Evolutionary conservation across 176 grass and related monocot genomes (phyloP).

Genomic region (Carex pumila): DNA sequence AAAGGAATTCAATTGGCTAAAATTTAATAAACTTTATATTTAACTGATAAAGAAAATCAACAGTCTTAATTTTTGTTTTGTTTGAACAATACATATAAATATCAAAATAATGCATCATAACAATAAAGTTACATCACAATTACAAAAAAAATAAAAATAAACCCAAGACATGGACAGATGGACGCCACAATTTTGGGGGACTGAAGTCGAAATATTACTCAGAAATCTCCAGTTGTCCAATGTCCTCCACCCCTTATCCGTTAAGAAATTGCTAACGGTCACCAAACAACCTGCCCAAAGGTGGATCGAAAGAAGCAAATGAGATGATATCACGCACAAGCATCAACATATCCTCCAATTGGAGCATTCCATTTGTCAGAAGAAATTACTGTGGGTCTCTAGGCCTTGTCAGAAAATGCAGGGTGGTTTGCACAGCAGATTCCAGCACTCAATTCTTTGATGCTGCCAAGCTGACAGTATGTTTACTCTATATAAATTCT

Average conservation of each 20-base stretch:
- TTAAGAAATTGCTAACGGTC: background rate
- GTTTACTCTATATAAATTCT: background rate
- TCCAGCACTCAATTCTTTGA: background rate
- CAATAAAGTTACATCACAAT: background rate
- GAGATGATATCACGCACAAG: slow-evolving; percentile 19
- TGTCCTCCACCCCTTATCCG: background rate
- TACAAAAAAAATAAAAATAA: background rate
- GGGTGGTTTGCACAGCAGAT: background rate
- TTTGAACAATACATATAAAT: no score
- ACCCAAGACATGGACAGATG: background rate
- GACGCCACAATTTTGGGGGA: background rate
- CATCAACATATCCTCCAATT: background rate
- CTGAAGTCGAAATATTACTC: background rate
- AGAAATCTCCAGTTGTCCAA: background rate
- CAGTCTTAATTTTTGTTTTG: no score
- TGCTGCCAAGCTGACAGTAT: slow-evolving; percentile 13
- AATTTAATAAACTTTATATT: no score
- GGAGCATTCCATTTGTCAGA: slow-evolving; percentile 5
- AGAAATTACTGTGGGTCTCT: background rate
- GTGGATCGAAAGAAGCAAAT: slow-evolving; percentile 1
- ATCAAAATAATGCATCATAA: no score
- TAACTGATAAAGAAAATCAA: no score
- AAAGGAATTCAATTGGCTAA: no score
- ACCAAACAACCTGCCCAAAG: background rate
- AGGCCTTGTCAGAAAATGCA: background rate